Evolutionary conservation across 2,329 filamentous ascomycete genomes (phyloP).

Genomic region (Pyrenophora graminea): DNA sequence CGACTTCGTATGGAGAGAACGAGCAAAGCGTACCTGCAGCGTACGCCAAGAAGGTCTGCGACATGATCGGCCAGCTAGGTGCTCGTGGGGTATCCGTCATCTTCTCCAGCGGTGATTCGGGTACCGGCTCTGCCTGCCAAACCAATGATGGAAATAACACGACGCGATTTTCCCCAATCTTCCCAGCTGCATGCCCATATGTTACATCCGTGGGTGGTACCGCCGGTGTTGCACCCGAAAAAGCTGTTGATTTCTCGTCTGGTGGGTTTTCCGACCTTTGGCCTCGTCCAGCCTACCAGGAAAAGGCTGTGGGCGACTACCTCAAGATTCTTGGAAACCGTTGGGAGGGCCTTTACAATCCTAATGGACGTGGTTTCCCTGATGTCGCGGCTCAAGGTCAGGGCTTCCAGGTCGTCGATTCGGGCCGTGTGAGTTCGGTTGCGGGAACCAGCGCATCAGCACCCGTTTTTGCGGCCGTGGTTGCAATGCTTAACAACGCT

Average conservation of each 20-base stretch:
- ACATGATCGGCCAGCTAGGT: constrained; percentile 48
- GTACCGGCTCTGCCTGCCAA: constrained; percentile 49
- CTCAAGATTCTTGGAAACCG: constrained; percentile 46
- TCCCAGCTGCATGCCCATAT: constrained; percentile 54
- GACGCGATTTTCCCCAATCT: constrained; percentile 51
- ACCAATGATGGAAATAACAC: constrained; percentile 53
- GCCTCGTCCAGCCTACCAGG: constrained; percentile 50
- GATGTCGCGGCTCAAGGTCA: constrained; percentile 50
- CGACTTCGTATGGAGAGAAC: constrained; percentile 48
- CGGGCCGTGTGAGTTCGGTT: constrained; percentile 37
- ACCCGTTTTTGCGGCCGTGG: constrained; percentile 45
- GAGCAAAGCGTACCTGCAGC: constrained; percentile 46
- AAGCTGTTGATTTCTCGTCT: constrained; percentile 47
- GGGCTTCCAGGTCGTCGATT: constrained; percentile 43
- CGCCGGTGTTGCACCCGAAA: constrained; percentile 46
- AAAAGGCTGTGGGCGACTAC: constrained; percentile 46
- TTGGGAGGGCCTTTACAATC: constrained; percentile 51
- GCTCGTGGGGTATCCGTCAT: constrained; percentile 48
- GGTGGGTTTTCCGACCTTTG: constrained; percentile 54
- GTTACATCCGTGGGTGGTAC: constrained; percentile 55
- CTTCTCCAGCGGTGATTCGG: constrained; percentile 48
- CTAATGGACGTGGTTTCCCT: constrained; percentile 50
- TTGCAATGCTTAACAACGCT: constrained; percentile 47
- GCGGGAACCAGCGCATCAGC: constrained; percentile 48
- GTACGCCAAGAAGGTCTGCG: constrained; percentile 46